A percentile compares a stretch with the other conserved stretches of the same genome.
phyloP scores from a whole-genome alignment of 257 asterid genomes.

The Echium plantagineum region DNA sequence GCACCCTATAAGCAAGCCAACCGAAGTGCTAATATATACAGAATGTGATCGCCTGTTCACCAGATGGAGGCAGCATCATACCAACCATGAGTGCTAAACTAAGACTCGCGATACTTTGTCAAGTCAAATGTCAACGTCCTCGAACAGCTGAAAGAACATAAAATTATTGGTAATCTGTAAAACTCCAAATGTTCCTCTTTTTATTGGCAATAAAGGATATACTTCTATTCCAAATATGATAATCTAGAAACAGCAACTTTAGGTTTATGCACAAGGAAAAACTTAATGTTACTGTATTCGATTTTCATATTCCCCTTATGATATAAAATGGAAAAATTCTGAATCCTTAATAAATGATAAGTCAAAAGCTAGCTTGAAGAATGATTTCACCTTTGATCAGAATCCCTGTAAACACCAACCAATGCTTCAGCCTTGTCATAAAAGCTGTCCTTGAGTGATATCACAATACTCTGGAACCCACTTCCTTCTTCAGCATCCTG shows the following conservation, averaged over 20 bases:
- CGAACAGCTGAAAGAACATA: conserved; percentile 53
- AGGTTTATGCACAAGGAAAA: neutral
- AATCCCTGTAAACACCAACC: conserved; percentile 93
- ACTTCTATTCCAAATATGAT: neutral
- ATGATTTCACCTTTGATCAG: conserved; percentile 55
- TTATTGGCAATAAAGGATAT: neutral
- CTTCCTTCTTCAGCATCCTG: conserved; percentile 45
- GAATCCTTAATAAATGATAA: neutral
- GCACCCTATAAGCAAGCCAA: neutral
- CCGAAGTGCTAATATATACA: neutral
- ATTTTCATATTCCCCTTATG: neutral
- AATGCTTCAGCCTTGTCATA: conserved; percentile 97
- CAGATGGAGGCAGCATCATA: neutral
- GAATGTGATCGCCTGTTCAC: neutral
- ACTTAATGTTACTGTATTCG: neutral
- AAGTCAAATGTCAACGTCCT: conserved; percentile 72
- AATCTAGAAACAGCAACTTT: neutral
- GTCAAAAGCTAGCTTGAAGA: neutral
- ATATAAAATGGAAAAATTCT: neutral
- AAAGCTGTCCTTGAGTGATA: conserved; percentile 87
- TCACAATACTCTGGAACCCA: conserved; percentile 94
- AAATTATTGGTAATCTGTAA: neutral
- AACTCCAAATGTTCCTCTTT: neutral
- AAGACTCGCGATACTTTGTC: conserved; percentile 64
- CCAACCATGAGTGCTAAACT: conserved; percentile 3